Base-by-base conservation (phyloP, 2,329 filamentous ascomycete species). In the Cladosporium sphaerospermum region DNA sequence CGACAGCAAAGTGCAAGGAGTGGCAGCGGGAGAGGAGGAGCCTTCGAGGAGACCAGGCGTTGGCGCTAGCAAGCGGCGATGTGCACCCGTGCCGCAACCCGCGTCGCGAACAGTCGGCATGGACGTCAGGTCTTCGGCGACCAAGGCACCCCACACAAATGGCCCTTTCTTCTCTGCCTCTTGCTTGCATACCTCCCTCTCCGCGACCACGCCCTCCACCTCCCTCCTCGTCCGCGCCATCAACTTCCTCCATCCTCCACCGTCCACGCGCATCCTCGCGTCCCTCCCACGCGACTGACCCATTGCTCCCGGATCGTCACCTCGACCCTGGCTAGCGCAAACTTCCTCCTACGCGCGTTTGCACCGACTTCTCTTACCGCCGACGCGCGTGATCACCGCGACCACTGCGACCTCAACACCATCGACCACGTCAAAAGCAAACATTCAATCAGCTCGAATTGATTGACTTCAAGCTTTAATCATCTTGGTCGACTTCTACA, bases 271-370 rank as follows among this genome's bases (percentile, higher is more conserved):
- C 40, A 44, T 37, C 14, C 5, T 2, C 13, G 40, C 48, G 31
- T 33, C 14, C 32, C 48, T 51, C 48, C 14, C 16, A 43, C 48
- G 40, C 48, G 48, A 43, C 14, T 32, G 68, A 57, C 69, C 68
- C 59, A 52, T 54, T 62, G 64, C 60, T 59, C 57, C 54, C 51
- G 56, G 53, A 57, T 54, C 39, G 36, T 52, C 33, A 50, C 47
- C 65, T 96, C 91, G 90, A 96, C 62, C 79, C 93, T 59, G 96
- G 88, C 73, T 96, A 96, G 75, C 83, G 91, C 65, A 96, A 95
- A 39, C 36, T 39, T 39, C 36, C 36, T 39, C 73, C 89, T 57
- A 48, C 54, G 28, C 55, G 61, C 56, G 55, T 51, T 51, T 44
- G 40, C 39, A 28, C 18, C 32, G 37, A 14, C 48, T 14, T 19